Base-by-base conservation (phyloP, 192 early-diverging fungal genomes). In the Entomortierella beljakovae region DNA sequence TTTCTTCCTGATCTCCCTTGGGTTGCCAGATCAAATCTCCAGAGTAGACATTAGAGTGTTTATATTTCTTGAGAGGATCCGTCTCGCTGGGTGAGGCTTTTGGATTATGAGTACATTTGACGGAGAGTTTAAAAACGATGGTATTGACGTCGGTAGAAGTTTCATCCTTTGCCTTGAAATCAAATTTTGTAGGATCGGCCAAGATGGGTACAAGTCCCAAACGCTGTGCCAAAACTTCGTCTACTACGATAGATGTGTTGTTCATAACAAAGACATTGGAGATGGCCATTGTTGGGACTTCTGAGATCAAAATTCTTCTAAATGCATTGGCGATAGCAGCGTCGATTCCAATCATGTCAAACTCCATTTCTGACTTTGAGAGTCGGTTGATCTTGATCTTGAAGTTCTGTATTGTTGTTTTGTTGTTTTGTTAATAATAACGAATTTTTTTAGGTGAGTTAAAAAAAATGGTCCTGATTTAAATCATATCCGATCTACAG, bases 251-350 rank as follows among this genome's bases (percentile, higher is more conserved):
- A 1, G 90, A 90, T 1, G 93, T 96, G 86, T 98, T 97, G 85
- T 97, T 93, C 81, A 91, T 86, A 48, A 98, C 86, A 79, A 90
- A 99, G 25, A 98, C 95, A 23, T 92, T 89, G 74, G 98, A 96
- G 50, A 98, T 97, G 5, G 97, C 97, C 97, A 99, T 95, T 0
- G 97, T 97, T 20, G 97, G 97, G 20, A 99, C 93, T 84, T 99
- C 97, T 2, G 96, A 94, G 69, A 99, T 93, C 88, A 99, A 71
- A 40, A 96, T 94, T 48, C 97, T 80, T 38, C 97, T 88, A 74
- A 99, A 88, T 5, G 97, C 95, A 76, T 99, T 99, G 54, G 97
- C 97, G 56, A 99, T 89, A 22, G 96, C 88, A 34, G 96, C 94
- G 64, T 98, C 96, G 25, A 97, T 74, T 34, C 97, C 97, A 58